Conservation (phyloP, 805 yeast genomes). For the Candida sanyiensis region DNA sequence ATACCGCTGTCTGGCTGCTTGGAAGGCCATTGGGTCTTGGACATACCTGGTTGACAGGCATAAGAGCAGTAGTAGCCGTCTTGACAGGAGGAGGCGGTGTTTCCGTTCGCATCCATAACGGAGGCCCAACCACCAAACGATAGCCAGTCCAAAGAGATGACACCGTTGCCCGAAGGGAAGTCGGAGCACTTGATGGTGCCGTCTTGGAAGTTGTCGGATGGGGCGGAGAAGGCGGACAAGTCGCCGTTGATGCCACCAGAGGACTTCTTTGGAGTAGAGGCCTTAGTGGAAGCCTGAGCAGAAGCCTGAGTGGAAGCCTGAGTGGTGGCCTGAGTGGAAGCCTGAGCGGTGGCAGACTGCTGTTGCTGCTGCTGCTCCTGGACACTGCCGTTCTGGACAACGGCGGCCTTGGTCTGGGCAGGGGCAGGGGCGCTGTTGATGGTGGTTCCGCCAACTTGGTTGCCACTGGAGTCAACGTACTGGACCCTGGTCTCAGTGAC, state of each 20-base stretch:
- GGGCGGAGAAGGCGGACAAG: slow-evolving; percentile 49
- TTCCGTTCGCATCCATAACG: slow-evolving; percentile 51
- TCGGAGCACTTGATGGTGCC: slow-evolving; percentile 61
- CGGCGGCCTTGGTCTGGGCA: background rate
- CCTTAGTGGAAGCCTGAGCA: slow-evolving; percentile 16
- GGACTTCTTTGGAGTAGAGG: slow-evolving; percentile 27
- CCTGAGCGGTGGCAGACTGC: slow-evolving; percentile 16
- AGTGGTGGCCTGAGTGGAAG: slow-evolving; percentile 21
- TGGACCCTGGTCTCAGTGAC: slow-evolving; percentile 30
- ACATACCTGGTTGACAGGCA: slow-evolving; percentile 98
- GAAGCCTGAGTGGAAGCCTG: slow-evolving; percentile 18
- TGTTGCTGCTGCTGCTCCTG: too few species aligned
- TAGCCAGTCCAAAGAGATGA: slow-evolving; percentile 62
- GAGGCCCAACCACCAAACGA: slow-evolving; percentile 77
- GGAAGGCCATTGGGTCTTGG: slow-evolving; percentile 97
- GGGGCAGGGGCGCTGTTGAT: slow-evolving; percentile 1
- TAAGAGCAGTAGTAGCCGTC: slow-evolving; percentile 96
- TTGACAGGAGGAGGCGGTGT: slow-evolving; percentile 64
- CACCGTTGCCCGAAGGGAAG: slow-evolving; percentile 84
- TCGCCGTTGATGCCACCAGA: slow-evolving; percentile 45
- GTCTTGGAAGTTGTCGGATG: slow-evolving; percentile 58
- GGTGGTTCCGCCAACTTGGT: slow-evolving; percentile 15
- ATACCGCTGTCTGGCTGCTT: slow-evolving; percentile 83
- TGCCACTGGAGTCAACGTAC: slow-evolving; percentile 30
- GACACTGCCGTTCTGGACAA: slow-evolving; percentile 11